phyloP scores from a whole-genome alignment of 495 filamentous ascomycete species.

The Neurospora terricola region DNA sequence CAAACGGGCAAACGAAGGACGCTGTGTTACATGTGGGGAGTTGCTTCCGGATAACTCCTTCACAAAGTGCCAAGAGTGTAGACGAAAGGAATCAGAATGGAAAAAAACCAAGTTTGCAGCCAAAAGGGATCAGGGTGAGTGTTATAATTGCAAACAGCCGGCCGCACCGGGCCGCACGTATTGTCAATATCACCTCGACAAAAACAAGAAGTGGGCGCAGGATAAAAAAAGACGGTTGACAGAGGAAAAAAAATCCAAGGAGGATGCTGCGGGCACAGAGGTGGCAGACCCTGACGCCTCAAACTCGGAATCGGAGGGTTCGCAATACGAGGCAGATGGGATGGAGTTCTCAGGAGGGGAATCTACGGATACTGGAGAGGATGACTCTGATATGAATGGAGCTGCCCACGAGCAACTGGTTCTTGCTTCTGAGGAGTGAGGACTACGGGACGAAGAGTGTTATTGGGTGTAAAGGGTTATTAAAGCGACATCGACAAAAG shows the following conservation, averaged over 20 bases:
- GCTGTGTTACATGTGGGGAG: too few relatives aligned
- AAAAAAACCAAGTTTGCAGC: too few relatives aligned
- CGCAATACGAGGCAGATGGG: not conserved
- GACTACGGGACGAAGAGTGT: not conserved
- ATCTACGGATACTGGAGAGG: not conserved
- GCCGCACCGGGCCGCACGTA: not conserved
- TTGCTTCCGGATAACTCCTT: too few relatives aligned
- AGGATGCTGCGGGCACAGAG: not conserved
- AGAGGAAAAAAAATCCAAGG: not conserved
- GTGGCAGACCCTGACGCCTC: not conserved
- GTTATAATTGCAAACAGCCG: not conserved
- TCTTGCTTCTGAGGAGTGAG: not conserved
- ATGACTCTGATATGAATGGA: not conserved
- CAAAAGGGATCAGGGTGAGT: too few relatives aligned
- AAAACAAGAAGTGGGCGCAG: fast-evolving
- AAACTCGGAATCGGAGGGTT: not conserved
- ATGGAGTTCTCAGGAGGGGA: not conserved
- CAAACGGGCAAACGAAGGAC: too few relatives aligned
- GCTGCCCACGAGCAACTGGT: not conserved
- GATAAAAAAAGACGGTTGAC: not conserved
- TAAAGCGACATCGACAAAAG: not conserved
- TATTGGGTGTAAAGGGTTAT: not conserved
- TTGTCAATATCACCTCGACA: not conserved
- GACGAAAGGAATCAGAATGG: too few relatives aligned
- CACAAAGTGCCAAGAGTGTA: too few relatives aligned